A percentile compares a stretch with the other conserved stretches of the same genome.
These are phyloP conservation scores for Acacia acuminata DNA, from an alignment of 306 rosid species.

Conservation along the genomic window DNA sequence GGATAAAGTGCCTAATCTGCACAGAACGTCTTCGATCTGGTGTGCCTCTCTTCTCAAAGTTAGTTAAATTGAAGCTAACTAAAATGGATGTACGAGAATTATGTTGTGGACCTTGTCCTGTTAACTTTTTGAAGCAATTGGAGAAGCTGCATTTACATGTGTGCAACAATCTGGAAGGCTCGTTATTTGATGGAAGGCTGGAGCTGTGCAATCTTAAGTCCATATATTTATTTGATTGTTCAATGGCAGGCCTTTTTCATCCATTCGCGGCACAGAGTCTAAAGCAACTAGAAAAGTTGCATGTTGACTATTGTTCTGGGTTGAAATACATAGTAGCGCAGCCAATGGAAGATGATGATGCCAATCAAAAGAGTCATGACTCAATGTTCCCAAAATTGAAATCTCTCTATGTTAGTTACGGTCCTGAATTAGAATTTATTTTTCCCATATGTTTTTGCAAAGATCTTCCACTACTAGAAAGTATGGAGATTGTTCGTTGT, in stretches of 20 bases:
- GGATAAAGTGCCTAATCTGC: conserved; percentile 12
- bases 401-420: neutral
- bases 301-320: neutral
- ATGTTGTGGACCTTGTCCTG: neutral
- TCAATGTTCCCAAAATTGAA: conserved; percentile 30
- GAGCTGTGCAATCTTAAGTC: neutral
- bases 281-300: neutral
- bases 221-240: accelerated
- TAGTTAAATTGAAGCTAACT: too few species aligned
- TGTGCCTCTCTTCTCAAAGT: neutral
- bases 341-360: neutral
- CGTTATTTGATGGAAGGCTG: neutral
- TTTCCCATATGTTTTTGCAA: conserved; percentile 24
- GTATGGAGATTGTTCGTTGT: neutral
- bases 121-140: neutral
- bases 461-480: conserved; percentile 23
- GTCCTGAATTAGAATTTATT: conserved; percentile 11
- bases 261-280: conserved; percentile 9
- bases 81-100: neutral
- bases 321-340: neutral
- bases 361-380: neutral
- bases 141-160: neutral
- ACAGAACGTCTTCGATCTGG: neutral
- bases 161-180: neutral
- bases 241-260: neutral